Conservation (phyloP, 148 eudicot species). For the Rhododendron molle region DNA sequence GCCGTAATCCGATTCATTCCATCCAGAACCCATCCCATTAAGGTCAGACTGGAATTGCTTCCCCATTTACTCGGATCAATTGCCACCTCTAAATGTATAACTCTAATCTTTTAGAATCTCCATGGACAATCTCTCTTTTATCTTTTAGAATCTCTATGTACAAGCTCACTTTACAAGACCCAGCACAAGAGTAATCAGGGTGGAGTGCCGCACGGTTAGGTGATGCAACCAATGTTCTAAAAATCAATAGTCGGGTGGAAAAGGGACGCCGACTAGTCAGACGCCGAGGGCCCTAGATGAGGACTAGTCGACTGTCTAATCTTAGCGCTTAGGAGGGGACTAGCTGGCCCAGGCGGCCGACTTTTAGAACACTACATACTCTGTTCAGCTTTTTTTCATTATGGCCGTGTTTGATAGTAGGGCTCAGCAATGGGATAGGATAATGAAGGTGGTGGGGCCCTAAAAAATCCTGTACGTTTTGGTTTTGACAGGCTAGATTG, state of each 20-base stretch:
- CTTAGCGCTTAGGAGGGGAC: too few relatives aligned
- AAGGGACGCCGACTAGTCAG: too few relatives aligned
- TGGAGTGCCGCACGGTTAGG: not conserved
- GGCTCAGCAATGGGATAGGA: not conserved
- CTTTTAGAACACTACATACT: not conserved
- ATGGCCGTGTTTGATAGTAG: not conserved
- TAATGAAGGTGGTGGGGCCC: not conserved
- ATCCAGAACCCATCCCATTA: not conserved
- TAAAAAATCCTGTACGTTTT: not conserved
- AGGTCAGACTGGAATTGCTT: not conserved
- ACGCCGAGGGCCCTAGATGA: too few relatives aligned
- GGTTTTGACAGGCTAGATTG: not conserved
- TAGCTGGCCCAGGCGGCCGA: too few relatives aligned
- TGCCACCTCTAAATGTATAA: not conserved
- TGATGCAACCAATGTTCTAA: not conserved
- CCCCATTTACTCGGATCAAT: not conserved
- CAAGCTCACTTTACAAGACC: not conserved
- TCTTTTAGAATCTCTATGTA: not conserved
- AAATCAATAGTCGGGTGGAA: too few relatives aligned
- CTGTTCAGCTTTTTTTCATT: not conserved
- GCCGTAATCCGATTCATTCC: not conserved
- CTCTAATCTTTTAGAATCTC: not conserved
- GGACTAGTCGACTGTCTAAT: too few relatives aligned
- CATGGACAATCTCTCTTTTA: not conserved
- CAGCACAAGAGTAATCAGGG: too few relatives aligned